Base-by-base conservation (phyloP, 164 flowering plant genomes). In the Vitis riparia region DNA sequence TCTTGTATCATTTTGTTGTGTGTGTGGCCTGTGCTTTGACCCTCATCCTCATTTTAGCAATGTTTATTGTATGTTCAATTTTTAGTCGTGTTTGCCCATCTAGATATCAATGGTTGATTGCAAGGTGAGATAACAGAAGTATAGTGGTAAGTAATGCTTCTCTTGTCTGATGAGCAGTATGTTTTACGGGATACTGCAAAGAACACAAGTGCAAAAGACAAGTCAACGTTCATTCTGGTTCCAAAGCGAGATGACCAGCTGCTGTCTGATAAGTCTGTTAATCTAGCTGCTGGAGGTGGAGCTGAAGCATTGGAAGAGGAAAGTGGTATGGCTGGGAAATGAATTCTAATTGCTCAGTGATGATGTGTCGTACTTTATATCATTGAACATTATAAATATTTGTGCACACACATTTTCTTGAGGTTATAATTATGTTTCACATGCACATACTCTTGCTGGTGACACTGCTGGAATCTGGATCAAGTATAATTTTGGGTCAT, bases 151-250 rank as follows among this genome's bases (percentile, higher is more conserved):
- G 9, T 72, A 29, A 59, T 59, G 7, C 5, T 44, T 55, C 10
- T 53, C 53, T 19, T 81, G 55, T 65, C 57, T 66, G 37, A 53
- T 80, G 37, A 59, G 74, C 87, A 90, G 94, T 91, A 93, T 84
- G 89, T 93, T 60, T 51, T 77, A 51, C 86, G 94, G 81, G 94
- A 90, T 63, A 68, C 74, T 66, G 71, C 75, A 15, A 93, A 85
- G 68, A 80, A 32, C 74, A 56, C 75, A 1, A 73, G 75, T 71
- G 81, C 82, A 60, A 91, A 85, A 81, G 97, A 88, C 62, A 89
- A 84, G 74, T 75, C 93, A 68, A 71, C 83, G 17, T 82, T 83
- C 71, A 64, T 83, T 66, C 70, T 85, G 61, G 79, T 83, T 65
- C 63, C 84, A 17, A 86, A 88, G 82, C 82, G 81, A 62, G 91